Percentiles rank a stretch among this genome's conserved stretches.
Conservation (phyloP, 768 basidiomycete species). For the Calocybe cyanea region DNA sequence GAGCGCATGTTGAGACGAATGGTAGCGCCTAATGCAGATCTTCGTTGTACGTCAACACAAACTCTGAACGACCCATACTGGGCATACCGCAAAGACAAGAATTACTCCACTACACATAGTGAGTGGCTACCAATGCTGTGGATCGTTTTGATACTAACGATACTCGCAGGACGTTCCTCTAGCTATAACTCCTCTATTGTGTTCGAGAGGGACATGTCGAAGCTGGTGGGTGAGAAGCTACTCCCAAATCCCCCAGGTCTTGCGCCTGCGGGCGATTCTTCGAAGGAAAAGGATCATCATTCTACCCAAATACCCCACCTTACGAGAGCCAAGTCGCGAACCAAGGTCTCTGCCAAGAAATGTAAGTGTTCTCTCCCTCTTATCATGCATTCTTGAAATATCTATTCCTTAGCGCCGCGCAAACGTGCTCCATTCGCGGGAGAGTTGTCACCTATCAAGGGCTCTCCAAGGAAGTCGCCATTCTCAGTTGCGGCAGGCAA, state of each 20-base stretch:
- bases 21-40: slow-evolving; percentile 78
- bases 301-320: slow-evolving; percentile 10
- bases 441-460: slow-evolving; percentile 50
- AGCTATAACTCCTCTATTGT: slow-evolving; percentile 44
- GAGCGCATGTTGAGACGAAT: slow-evolving; percentile 73
- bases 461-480: slow-evolving; percentile 44
- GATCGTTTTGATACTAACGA: slow-evolving; percentile 3
- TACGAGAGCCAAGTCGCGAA: slow-evolving; percentile 40
- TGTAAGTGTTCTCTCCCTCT: slow-evolving; percentile 24
- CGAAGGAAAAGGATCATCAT: slow-evolving; percentile 12
- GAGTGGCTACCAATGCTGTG: slow-evolving; percentile 16
- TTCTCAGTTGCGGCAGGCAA: slow-evolving; percentile 29
- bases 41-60: slow-evolving; percentile 67
- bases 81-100: slow-evolving; percentile 28
- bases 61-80: slow-evolving; percentile 70
- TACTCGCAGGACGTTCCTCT: slow-evolving; percentile 38
- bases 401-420: slow-evolving; percentile 25
- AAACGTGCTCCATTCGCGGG: slow-evolving; percentile 33
- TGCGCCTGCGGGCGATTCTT: slow-evolving; percentile 6
- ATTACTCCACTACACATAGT: slow-evolving; percentile 35
- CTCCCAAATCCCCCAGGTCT: slow-evolving; percentile 31
- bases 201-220: slow-evolving; percentile 47
- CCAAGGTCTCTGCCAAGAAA: slow-evolving; percentile 34
- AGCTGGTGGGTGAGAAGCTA: slow-evolving; percentile 30
- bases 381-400: background rate